These are phyloP conservation scores for Isabelozyma pseudorhagii DNA, from an alignment of 805 yeast genomes.

Conservation along the genomic window DNA sequence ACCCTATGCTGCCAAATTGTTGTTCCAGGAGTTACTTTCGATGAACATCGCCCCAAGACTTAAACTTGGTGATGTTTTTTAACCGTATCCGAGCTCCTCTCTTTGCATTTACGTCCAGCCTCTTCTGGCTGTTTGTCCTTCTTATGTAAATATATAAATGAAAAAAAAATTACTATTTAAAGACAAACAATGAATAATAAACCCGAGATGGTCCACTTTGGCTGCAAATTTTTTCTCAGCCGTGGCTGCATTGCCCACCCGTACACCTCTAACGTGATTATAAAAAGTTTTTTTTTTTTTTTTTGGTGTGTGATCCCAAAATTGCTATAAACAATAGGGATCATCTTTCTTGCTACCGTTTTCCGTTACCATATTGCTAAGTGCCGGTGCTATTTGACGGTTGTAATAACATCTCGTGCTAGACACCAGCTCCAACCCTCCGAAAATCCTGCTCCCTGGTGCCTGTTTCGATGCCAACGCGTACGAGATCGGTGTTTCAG, in stretches of 20 bases:
- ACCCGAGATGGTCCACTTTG: not conserved
- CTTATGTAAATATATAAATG: no score
- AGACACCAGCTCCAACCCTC: not conserved
- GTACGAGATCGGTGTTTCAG: not conserved
- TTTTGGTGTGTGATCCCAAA: not conserved
- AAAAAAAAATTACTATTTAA: no score
- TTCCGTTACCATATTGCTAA: not conserved
- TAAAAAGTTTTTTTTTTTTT: no score
- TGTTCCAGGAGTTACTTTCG: conserved; percentile 96
- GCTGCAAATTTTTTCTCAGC: not conserved
- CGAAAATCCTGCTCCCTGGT: not conserved
- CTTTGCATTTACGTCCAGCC: no score
- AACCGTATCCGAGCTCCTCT: not conserved
- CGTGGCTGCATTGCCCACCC: not conserved
- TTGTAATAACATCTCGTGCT: no score
- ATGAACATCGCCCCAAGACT: conserved; percentile 98
- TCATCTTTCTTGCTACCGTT: not conserved
- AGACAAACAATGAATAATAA: no score
- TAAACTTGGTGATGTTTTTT: conserved; percentile 83
- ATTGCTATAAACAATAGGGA: not conserved
- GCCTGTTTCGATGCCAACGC: not conserved
- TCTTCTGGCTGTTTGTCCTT: no score
- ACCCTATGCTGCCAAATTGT: conserved; percentile 96
- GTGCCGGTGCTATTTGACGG: no score
- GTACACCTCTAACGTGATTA: not conserved